Conservation (phyloP, 2,329 filamentous ascomycete genomes). For the Aspergillus pseudoglaucus region DNA sequence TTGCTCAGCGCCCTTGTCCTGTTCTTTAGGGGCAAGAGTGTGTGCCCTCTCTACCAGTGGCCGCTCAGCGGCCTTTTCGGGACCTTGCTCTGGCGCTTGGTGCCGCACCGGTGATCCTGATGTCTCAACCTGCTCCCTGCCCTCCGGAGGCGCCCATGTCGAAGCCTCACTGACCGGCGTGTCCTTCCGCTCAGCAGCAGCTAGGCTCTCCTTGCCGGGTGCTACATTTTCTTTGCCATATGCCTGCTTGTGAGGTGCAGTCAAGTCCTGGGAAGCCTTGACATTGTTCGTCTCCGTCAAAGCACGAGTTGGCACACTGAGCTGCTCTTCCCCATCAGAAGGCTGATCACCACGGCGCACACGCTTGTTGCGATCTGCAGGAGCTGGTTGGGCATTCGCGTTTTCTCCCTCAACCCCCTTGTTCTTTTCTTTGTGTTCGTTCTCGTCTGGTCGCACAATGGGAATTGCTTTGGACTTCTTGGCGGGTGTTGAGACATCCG, state of each 20-base stretch:
- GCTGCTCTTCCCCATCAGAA: constrained; percentile 67
- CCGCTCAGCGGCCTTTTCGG: constrained; percentile 9
- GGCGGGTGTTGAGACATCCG: constrained; percentile 57
- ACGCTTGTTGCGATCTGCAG: constrained; percentile 68
- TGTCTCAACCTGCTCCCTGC: constrained; percentile 41
- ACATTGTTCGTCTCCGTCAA: constrained; percentile 26
- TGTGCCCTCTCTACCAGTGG: constrained; percentile 1
- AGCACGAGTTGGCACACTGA: constrained; percentile 50
- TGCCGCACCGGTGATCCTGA: constrained; percentile 42
- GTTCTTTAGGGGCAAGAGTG: constrained; percentile 5
- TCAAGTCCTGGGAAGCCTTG: constrained; percentile 18
- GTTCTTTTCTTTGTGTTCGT: constrained; percentile 34
- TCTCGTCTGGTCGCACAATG: constrained; percentile 62
- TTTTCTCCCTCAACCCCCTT: constrained; percentile 44
- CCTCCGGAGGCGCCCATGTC: constrained; percentile 57
- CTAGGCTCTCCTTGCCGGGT: constrained; percentile 33
- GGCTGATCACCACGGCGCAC: constrained; percentile 59
- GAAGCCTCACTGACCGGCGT: constrained; percentile 33
- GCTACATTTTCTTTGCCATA: constrained; percentile 32
- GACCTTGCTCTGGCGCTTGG: constrained; percentile 6
- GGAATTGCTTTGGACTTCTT: constrained; percentile 79
- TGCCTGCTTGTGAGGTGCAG: constrained; percentile 19
- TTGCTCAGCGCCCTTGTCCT: constrained; percentile 1
- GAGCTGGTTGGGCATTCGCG: constrained; percentile 55
- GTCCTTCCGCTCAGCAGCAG: constrained; percentile 27